Conservation (phyloP, 2,329 filamentous ascomycete genomes). For the Geosmithia flava region DNA sequence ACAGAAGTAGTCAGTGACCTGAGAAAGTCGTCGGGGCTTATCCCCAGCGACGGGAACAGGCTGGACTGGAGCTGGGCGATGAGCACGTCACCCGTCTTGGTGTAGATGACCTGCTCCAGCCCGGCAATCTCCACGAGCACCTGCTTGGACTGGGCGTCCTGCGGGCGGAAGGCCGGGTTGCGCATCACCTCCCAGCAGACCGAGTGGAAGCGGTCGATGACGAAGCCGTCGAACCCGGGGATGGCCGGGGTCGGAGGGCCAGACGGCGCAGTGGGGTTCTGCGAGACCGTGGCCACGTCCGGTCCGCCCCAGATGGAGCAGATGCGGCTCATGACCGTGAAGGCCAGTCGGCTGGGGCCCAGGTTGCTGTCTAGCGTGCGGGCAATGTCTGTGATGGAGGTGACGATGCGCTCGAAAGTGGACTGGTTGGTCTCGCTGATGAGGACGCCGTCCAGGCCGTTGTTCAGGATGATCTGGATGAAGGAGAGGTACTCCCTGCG, state of each 20-base stretch:
- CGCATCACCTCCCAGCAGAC: conserved; percentile 82
- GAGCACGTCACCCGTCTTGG: conserved; percentile 78
- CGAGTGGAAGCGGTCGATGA: conserved; percentile 78
- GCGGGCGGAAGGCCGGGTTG: conserved; percentile 64
- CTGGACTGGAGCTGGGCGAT: conserved; percentile 52
- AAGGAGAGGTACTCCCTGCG: conserved; percentile 94
- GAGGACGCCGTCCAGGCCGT: conserved; percentile 78
- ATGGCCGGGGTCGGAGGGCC: conserved; percentile 46
- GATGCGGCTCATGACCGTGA: conserved; percentile 74
- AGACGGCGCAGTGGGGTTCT: conserved; percentile 35
- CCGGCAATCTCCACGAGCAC: conserved; percentile 79
- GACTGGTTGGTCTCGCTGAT: conserved; percentile 83
- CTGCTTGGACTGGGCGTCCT: conserved; percentile 77
- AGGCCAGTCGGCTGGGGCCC: conserved; percentile 56
- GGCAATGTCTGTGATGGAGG: conserved; percentile 73
- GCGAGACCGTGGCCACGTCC: conserved; percentile 49
- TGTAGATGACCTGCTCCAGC: conserved; percentile 80
- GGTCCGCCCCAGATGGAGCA: conserved; percentile 82
- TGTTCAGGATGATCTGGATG: conserved; percentile 77
- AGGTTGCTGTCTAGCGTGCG: conserved; percentile 59
- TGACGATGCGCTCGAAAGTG: conserved; percentile 78
- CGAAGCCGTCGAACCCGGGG: conserved; percentile 84
- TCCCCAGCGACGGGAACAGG: conserved; percentile 53
- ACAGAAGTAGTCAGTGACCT: conserved; percentile 43
- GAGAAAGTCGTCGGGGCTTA: conserved; percentile 48